Evolutionary conservation across 805 yeast genomes (phyloP), one percentile per base, ranked within the genome.

Genomic region (Zygotorulaspora chibaensis): DNA sequence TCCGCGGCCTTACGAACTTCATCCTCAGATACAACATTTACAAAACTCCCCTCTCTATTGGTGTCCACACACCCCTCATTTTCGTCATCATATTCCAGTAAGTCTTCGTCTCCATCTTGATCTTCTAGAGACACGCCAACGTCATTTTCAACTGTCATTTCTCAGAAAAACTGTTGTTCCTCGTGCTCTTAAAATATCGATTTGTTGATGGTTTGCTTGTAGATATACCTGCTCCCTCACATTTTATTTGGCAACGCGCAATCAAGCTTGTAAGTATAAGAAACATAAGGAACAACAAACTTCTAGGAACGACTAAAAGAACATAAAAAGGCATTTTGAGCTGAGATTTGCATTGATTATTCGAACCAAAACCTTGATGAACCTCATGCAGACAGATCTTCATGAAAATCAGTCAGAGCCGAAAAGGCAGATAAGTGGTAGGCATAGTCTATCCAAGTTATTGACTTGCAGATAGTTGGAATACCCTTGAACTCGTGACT

Each of bases 1-100:
- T 50, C 50, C 1, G 67, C 67, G 6, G 59, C 62, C 28, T 50
- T 45, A 13, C 55, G 51, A 8, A 49, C 49, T 17, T 50, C 50
- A 16, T 45, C 46, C 18, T 54, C 57, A 16, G 54, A 50, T 2
- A 50, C 51, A 3, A 52, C 46, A 11, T 28, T 41, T 23, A 35
- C 27, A 13, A 35, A 33, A 12, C 35, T 28, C 10, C 29, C 44
- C 9, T 26, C 45, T 8, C 35, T 44, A 28, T 38, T 35, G 3
- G 40, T 35, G 10, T 50, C 57, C 3, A 34, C 51, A 2, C 43
- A 43, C n/a, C 43, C 53, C 12, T 27, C 51, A 17, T 45, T 38
- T 13, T 44, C 34, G 18, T 42, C 40, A 17, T 52, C 52, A 23
- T 47, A 52, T 28, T 42, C 52, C 11, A 45, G 36, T 27, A 46